These are phyloP conservation scores for Postia placenta DNA, from an alignment of 768 basidiomycete genomes.

Conservation along the genomic window DNA sequence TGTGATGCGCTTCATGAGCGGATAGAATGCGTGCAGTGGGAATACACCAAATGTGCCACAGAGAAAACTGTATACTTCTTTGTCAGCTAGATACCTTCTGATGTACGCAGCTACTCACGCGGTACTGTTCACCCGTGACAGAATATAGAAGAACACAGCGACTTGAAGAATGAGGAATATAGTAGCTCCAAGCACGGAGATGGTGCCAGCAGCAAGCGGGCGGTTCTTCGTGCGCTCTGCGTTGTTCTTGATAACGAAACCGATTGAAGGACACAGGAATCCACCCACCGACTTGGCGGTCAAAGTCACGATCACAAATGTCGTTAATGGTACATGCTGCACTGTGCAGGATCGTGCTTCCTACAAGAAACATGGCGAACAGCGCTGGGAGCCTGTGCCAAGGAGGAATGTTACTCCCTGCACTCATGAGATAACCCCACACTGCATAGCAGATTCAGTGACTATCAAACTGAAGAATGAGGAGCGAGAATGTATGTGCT, in stretches of 20 bases:
- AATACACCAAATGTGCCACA: slow-evolving; percentile 15
- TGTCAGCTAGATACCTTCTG: too few relatives aligned
- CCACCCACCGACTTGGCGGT: slow-evolving; percentile 31
- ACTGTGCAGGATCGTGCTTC: slow-evolving; percentile 11
- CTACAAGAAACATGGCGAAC: slow-evolving; percentile 5
- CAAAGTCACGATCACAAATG: slow-evolving; percentile 23
- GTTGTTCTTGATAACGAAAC: too few relatives aligned
- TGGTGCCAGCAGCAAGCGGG: slow-evolving; percentile 24
- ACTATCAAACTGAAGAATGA: background rate
- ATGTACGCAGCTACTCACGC: too few relatives aligned
- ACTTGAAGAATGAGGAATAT: slow-evolving; percentile 18
- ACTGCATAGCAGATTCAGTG: too few relatives aligned
- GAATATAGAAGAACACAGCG: background rate
- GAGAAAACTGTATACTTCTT: too few relatives aligned
- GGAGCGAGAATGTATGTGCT: background rate
- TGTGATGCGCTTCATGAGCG: slow-evolving; percentile 50
- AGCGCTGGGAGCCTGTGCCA: slow-evolving; percentile 4
- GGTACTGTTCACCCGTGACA: too few relatives aligned
- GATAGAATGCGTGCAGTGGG: slow-evolving; percentile 28
- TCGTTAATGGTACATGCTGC: slow-evolving; percentile 22
- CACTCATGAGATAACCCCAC: slow-evolving; percentile 17
- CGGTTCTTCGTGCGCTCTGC: slow-evolving; percentile 28
- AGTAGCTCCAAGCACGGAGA: slow-evolving; percentile 22
- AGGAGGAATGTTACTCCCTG: slow-evolving; percentile 11
- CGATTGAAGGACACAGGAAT: too few relatives aligned